Conservation (phyloP, 352 stramenopile genomes). For the Pythium phragmitis region DNA sequence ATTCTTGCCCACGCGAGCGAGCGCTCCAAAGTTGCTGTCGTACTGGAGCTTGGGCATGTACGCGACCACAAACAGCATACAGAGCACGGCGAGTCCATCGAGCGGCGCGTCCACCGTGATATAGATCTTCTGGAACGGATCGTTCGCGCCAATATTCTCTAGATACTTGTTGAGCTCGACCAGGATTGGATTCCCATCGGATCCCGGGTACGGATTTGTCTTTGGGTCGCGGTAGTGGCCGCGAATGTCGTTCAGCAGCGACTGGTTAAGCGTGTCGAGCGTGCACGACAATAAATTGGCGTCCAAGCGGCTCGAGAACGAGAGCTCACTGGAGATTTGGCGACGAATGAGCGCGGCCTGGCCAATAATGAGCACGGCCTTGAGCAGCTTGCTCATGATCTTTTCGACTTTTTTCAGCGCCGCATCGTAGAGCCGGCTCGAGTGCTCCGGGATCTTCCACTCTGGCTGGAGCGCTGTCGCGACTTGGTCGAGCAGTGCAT, state of each 20-base stretch:
- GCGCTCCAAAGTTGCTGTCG: slow-evolving; percentile 88
- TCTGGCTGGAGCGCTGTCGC: slow-evolving; percentile 79
- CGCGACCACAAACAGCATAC: slow-evolving; percentile 92
- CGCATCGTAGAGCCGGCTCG: slow-evolving; percentile 81
- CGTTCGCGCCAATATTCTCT: slow-evolving; percentile 89
- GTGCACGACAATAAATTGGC: slow-evolving; percentile 89
- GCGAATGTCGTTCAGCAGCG: slow-evolving; percentile 86
- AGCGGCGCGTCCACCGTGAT: slow-evolving; percentile 90
- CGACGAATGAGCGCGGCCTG: slow-evolving; percentile 92
- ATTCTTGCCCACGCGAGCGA: slow-evolving; percentile 89
- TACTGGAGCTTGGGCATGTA: slow-evolving; percentile 95
- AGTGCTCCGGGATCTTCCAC: slow-evolving; percentile 89
- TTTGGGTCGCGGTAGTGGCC: slow-evolving; percentile 85
- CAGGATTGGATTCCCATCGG: slow-evolving; percentile 78
- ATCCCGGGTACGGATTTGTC: slow-evolving; percentile 77
- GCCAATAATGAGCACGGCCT: slow-evolving; percentile 91
- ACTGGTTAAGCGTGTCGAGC: slow-evolving; percentile 90
- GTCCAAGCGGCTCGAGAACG: slow-evolving; percentile 88
- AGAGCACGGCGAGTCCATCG: slow-evolving; percentile 87
- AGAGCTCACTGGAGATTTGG: slow-evolving; percentile 91
- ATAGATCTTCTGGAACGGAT: slow-evolving; percentile 95
- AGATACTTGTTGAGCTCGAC: slow-evolving; percentile 91
- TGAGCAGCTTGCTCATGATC: slow-evolving; percentile 92
- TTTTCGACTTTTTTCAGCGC: slow-evolving; percentile 93
- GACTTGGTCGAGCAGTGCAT: slow-evolving; percentile 87